Evolutionary conservation across 208 protist genomes (phyloP).

Genomic region (Trichomonas vaginalis): DNA sequence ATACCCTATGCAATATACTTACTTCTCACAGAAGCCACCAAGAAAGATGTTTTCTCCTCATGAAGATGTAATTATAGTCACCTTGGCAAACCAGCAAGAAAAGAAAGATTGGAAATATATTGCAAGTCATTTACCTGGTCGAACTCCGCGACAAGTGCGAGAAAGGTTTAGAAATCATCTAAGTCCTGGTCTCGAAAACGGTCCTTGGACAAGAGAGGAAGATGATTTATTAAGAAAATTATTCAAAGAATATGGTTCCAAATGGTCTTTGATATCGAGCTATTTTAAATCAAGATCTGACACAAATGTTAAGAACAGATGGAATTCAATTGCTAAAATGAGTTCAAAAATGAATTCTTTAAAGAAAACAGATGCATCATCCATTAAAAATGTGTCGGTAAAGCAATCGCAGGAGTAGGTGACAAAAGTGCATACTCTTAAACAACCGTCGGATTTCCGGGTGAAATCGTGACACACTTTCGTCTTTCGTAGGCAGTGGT

Average conservation of each 20-base stretch:
- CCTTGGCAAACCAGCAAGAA: neutral
- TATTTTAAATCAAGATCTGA: neutral
- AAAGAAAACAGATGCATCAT: no score
- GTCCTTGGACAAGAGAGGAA: neutral
- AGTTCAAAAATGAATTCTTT: no score
- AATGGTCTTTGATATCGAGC: neutral
- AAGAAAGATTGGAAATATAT: neutral
- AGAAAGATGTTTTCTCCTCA: neutral
- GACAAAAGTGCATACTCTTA: no score
- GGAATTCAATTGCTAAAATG: neutral
- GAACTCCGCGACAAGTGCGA: neutral
- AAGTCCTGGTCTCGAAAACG: neutral
- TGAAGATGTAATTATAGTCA: neutral
- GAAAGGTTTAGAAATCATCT: neutral
- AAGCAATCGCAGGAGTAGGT: no score
- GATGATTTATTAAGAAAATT: neutral
- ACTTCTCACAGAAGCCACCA: neutral
- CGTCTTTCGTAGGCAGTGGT: no score
- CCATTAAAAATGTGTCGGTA: no score
- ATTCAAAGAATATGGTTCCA: neutral
- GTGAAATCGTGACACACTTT: no score
- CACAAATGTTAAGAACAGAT: neutral
- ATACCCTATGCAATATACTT: neutral
- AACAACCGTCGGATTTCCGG: no score
- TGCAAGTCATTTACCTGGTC: neutral